A percentile compares a stretch with the other conserved stretches of the same genome.
phyloP scores from a whole-genome alignment of 306 rosid genomes.

The Aeschynomene evenia region DNA sequence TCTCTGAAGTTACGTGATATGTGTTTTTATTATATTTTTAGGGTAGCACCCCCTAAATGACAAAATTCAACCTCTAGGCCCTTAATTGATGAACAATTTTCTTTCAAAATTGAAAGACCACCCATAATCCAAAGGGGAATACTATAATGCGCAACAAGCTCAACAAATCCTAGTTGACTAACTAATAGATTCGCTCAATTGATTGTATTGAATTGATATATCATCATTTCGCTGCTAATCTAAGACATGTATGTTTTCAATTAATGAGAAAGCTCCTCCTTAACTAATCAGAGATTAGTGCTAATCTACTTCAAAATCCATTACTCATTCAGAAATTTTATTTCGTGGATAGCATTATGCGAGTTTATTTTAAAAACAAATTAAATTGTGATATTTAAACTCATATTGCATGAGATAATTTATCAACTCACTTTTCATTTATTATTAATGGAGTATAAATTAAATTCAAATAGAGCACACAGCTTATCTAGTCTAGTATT shows the following conservation, averaged over 20 bases:
- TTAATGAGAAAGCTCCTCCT: slow-evolving; percentile 20
- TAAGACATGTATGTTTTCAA: background rate
- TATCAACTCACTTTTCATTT: too few relatives aligned
- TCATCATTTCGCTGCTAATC: background rate
- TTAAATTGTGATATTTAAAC: too few relatives aligned
- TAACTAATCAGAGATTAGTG: slow-evolving; percentile 18
- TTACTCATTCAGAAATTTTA: background rate
- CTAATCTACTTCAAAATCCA: background rate
- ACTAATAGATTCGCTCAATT: background rate
- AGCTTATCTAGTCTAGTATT: too few relatives aligned
- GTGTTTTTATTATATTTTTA: background rate
- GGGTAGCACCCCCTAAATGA: slow-evolving; percentile 16
- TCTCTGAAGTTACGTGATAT: background rate
- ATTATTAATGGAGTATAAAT: too few relatives aligned
- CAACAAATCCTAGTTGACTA: slow-evolving; percentile 1
- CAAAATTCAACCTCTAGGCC: slow-evolving; percentile 25
- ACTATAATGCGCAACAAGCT: background rate
- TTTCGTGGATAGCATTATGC: background rate
- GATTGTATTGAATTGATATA: slow-evolving; percentile 3
- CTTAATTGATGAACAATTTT: slow-evolving; percentile 2
- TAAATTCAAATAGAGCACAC: too few relatives aligned
- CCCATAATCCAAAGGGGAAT: background rate
- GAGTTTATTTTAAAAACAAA: slow-evolving; percentile 1
- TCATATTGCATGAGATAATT: too few relatives aligned
- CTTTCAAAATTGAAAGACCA: slow-evolving; percentile 24